Evolutionary conservation across 148 eudicot species (phyloP).

Genomic region (Cornus kousa): DNA sequence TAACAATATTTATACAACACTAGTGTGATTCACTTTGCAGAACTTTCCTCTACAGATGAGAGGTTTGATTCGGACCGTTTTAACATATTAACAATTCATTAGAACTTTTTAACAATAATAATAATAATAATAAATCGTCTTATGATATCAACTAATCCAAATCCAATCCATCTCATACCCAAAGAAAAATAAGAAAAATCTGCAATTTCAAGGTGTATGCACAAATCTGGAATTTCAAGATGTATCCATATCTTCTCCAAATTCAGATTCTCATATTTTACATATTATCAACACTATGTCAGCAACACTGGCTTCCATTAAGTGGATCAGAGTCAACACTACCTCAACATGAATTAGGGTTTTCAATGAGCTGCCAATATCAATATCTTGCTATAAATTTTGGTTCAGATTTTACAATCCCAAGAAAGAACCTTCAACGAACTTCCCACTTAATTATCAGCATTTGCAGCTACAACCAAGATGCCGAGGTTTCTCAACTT

Average conservation of each 20-base stretch:
- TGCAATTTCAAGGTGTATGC: neutral
- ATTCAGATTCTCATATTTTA: neutral
- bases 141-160: neutral
- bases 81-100: too few relatives aligned
- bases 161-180: neutral
- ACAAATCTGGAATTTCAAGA: neutral
- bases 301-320: neutral
- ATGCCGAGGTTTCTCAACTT: neutral
- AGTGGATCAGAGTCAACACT: neutral
- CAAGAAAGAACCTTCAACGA: neutral
- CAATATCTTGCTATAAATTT: neutral
- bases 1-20: too few relatives aligned
- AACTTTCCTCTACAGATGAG: too few relatives aligned
- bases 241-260: neutral
- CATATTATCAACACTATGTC: neutral
- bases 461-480: neutral
- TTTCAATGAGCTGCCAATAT: neutral
- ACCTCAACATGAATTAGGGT: neutral
- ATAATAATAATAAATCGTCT: too few relatives aligned
- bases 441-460: neutral
- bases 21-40: too few relatives aligned
- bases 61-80: too few relatives aligned
- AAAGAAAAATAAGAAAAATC: too few relatives aligned
- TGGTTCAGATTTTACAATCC: neutral
- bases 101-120: too few relatives aligned